Percentiles rank a stretch among this genome's conserved stretches.
phyloP scores from a whole-genome alignment of 495 filamentous ascomycete genomes.

The Astrothelium macrocarpum region DNA sequence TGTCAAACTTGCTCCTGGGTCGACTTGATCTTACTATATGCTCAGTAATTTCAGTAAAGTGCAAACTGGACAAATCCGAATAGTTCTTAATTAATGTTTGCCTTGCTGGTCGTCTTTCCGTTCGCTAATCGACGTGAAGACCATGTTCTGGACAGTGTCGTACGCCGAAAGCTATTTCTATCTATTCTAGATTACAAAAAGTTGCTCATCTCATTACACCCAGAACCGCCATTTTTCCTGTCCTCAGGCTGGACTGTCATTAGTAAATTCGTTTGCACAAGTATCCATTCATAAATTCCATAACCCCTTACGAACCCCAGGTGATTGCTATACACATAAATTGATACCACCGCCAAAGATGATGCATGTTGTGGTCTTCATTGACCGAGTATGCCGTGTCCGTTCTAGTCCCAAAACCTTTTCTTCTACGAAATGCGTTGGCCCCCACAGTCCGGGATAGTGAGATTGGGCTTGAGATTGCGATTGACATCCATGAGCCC shows the following conservation, averaged over 20 bases:
- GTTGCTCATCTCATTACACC: background rate
- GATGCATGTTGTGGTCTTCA: background rate
- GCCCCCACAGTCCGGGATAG: slow-evolving; percentile 80
- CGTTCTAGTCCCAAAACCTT: background rate
- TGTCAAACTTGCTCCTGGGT: too few species aligned
- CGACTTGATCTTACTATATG: too few species aligned
- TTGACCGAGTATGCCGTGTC: background rate
- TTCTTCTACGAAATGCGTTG: slow-evolving; percentile 44
- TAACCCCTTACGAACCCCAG: background rate
- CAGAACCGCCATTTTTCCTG: background rate
- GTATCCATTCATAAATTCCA: background rate
- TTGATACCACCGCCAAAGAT: background rate
- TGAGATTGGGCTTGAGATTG: slow-evolving; percentile 74
- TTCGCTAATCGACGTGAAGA: too few species aligned
- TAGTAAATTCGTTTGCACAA: background rate
- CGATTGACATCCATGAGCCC: slow-evolving; percentile 81
- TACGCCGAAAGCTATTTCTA: background rate
- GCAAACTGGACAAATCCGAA: too few species aligned
- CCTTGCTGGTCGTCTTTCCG: too few species aligned
- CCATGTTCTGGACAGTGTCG: too few species aligned
- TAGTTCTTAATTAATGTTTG: too few species aligned
- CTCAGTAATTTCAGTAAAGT: too few species aligned
- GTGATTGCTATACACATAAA: background rate
- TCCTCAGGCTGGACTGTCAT: background rate
- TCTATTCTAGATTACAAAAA: background rate